Base-by-base conservation (phyloP, 2,329 filamentous ascomycete genomes). In the Hymenotorrendiella dingleyae region DNA sequence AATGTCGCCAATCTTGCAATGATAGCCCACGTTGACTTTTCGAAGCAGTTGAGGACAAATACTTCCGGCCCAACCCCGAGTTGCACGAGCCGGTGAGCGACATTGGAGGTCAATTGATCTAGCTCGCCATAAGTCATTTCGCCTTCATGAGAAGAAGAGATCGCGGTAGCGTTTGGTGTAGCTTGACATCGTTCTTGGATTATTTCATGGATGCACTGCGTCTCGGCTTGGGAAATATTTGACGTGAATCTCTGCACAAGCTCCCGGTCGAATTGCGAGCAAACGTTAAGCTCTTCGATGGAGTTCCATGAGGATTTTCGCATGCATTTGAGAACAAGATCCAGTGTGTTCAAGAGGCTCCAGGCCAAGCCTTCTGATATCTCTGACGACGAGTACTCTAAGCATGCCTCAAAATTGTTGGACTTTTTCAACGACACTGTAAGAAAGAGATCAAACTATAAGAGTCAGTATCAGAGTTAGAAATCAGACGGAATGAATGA, bases 11-110 rank as follows among this genome's bases (percentile, higher is more conserved):
- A n/a, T 17, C 21, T 19, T 3, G 36, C 21, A 27, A 38, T 19
- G 11, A 38, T 28, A 7, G 36, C 36, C 36, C 36, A 38, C 12
- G n/a, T 17, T 38, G 36, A 38, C 12, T 38, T 38, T 17, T 27
- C 21, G 23, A 38, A 38, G 17, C 36, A 38, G 36, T 14, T 14
- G 7, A 28, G 23, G 12, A 38, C 36, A 8, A 38, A 38, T 14
- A 16, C n/a, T 9, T 38, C 36, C 17, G 36, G 36, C 4, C 23
- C 23, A 12, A 38, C 36, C 3, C 36, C 36, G 8, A 38, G 8
- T 14, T 17, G 22, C 4, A 26, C 19, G 11, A 38, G 23, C 14
- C 19, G 21, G 17, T 26, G 24, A 9, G 36, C 36, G n/a, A 38
- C 22, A 16, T 28, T 11, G 6, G 21, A 14, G 14, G 36, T 27